Evolutionary conservation across 75 land plant genomes (phyloP), one percentile per base, ranked within the genome.

Genomic region (Picea glauca): DNA sequence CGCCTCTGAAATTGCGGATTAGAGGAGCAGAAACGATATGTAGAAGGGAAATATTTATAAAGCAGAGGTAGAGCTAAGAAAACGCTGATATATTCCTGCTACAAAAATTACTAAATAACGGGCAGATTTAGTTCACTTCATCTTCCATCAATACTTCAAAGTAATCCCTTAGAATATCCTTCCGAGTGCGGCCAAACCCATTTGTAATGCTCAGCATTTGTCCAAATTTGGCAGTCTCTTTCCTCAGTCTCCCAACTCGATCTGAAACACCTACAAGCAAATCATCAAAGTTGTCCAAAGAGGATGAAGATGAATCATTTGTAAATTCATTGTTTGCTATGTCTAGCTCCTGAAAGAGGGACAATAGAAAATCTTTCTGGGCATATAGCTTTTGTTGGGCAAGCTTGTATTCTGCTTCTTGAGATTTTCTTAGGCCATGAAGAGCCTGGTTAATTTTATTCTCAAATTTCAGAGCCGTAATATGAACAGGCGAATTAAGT

Each of bases 371-470:
- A 64, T 82, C 78, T 75, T 86, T 93, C 60, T 93, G 95, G 18
- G 82, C 78, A 82, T 77, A 60, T 35, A 93, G 90, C 70, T 56
- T 79, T 79, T 86, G 81, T 80, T 87, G 85, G 35, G 87, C 91
- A 15, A 83, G 30, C 58, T 67, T 84, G 65, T 87, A 93, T 78
- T 93, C 93, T 32, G 56, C 74, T 76, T 82, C 88, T 72, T 93
- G 95, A 30, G 91, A 85, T 58, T 75, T 83, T 70, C 79, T 89
- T 54, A 93, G 72, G 56, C 74, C 75, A 13, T 77, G 76, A 11
- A 93, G 81, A 66, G 84, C 90, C 64, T 85, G 74, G 32, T 85
- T 79, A 54, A 93, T 84, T 57, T 86, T 86, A 30, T 87, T 72
- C 46, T 91, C 90, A 60, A 88, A 80, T 70, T 82, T 84, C 26